Evolutionary conservation across 129 eudicot species (phyloP), one percentile per base, ranked within the genome.

Genomic region (Erigeron canadensis): DNA sequence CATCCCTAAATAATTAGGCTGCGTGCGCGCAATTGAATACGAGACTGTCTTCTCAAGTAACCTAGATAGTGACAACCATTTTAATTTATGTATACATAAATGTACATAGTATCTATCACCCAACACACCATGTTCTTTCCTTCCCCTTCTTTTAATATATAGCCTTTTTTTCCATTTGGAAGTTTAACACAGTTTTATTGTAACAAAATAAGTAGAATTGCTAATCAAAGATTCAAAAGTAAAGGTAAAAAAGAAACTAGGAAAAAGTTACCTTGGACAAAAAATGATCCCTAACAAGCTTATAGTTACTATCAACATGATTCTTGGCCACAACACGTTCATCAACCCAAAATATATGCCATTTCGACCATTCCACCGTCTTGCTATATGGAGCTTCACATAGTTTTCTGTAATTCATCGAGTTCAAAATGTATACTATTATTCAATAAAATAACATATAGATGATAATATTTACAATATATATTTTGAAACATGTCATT

Each of bases 331-430:
- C 89, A 61, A 82, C 84, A 51, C 87, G 94, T 61, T 87, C 89
- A 47, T 87, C 94, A 7, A 61, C 89, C 89, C 89, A 87, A 77
- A 81, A 82, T 65, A 87, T 80, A 57, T 84, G 67, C 89, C 94
- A 87, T 75, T 82, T 84, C 0, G 80, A 86, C 94, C 94, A 84
- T 69, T 87, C 89, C 57, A 87, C 83, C 8, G 86, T 84, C 71
- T 82, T 82, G 28, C 6, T 84, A 53, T 84, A 84, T 13, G 94
- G 87, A 4, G 82, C 82, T 19, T 82, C 85, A 79, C 77, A 71
- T 4, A 87, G 79, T 74, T 84, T 84, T 77, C 89, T 84, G 81
- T 56, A n/a, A n/a, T 42, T 65, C 11, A 5, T 65, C 11, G 4
- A 59, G 15, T 28, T 40, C 11, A 45, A 2, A 48, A 13, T 6